A percentile compares a stretch with the other conserved stretches of the same genome.
Conservation (phyloP, 1,139 yeast species). For the Meyerozyma guilliermondii region DNA sequence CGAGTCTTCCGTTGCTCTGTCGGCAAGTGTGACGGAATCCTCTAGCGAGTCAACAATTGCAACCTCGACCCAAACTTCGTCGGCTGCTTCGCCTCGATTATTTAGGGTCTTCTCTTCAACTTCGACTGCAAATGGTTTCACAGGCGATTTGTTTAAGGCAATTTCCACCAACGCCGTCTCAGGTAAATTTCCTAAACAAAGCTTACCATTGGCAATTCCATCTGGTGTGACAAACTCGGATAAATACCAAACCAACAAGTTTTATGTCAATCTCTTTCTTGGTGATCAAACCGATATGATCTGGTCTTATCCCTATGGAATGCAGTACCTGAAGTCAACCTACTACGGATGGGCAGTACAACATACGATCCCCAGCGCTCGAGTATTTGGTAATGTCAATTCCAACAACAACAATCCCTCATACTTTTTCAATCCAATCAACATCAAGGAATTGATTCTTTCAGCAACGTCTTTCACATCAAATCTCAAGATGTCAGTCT, state of each 20-base stretch:
- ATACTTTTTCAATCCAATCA: slow-evolving; percentile 8
- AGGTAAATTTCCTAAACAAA: slow-evolving; percentile 42
- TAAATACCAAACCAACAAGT: slow-evolving; percentile 78
- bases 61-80: neutral
- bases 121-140: slow-evolving; percentile 8
- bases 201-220: slow-evolving; percentile 49
- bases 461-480: slow-evolving; percentile 8
- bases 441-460: slow-evolving; percentile 7
- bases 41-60: too few relatives aligned
- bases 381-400: slow-evolving; percentile 61
- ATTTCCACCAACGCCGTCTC: slow-evolving; percentile 48
- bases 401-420: slow-evolving; percentile 13
- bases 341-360: slow-evolving; percentile 64
- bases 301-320: slow-evolving; percentile 80
- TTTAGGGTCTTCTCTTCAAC: neutral
- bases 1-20: too few relatives aligned
- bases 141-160: slow-evolving; percentile 42
- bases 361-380: slow-evolving; percentile 52
- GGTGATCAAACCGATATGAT: slow-evolving; percentile 58
- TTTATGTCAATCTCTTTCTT: slow-evolving; percentile 72
- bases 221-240: slow-evolving; percentile 37
- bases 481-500: slow-evolving; percentile 6
- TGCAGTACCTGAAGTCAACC: slow-evolving; percentile 44
- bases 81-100: neutral
- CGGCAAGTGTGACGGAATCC: too few relatives aligned